These are phyloP conservation scores for Polychytrium aggregatum DNA, from an alignment of 192 early-diverging fungal genomes.

Conservation along the genomic window DNA sequence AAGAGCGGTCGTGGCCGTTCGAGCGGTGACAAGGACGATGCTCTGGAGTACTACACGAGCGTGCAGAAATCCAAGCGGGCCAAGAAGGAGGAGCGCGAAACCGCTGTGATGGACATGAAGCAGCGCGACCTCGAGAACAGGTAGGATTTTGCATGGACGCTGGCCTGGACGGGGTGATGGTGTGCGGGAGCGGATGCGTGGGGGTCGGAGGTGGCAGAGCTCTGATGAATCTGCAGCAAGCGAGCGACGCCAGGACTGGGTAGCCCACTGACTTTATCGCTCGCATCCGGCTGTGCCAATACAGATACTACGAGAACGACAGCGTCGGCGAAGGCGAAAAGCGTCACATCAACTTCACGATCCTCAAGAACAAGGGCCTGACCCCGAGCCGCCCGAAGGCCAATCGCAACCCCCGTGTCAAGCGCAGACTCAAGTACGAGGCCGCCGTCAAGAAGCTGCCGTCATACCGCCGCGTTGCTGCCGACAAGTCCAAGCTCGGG, in stretches of 20 bases:
- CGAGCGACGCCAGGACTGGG: too few relatives aligned
- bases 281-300: too few relatives aligned
- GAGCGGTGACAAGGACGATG: conserved; percentile 37
- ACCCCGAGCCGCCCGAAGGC: conserved; percentile 86
- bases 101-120: conserved; percentile 10
- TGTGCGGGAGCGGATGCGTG: too few relatives aligned
- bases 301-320: too few relatives aligned
- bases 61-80: conserved; percentile 28
- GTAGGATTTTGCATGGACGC: background rate
- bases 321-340: conserved; percentile 51
- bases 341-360: conserved; percentile 74
- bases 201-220: too few relatives aligned
- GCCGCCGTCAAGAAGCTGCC: conserved; percentile 82
- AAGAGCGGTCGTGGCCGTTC: conserved; percentile 18
- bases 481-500: conserved; percentile 50
- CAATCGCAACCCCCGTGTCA: conserved; percentile 89
- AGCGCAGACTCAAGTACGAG: conserved; percentile 80
- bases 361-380: conserved; percentile 93
- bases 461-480: conserved; percentile 57
- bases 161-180: background rate
- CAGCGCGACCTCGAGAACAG: background rate
- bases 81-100: conserved; percentile 26
- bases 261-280: too few relatives aligned
- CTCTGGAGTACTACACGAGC: conserved; percentile 21
- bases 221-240: too few relatives aligned